Base-by-base conservation (phyloP, 2,329 filamentous ascomycete genomes). In the Colletotrichum aenigma region DNA sequence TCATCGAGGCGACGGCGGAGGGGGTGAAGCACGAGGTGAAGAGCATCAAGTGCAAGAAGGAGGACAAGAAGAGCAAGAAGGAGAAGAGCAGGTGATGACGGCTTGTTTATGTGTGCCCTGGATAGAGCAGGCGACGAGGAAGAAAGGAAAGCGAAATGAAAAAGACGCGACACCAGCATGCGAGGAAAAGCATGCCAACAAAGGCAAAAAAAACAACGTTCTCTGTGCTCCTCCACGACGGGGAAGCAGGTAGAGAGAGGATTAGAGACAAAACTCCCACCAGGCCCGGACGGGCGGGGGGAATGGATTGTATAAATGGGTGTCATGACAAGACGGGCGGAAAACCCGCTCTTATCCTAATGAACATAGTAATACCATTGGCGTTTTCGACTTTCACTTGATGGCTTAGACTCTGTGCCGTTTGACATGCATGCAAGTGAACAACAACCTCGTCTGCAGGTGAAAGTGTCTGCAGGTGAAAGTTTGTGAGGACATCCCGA, bases 1-100 rank as follows among this genome's bases (percentile, higher is more conserved):
- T 98, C 4, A 91, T 98, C 43, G 91, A 94, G 79, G 90, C 85
- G 4, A 81, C 79, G 6, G 72, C 80, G 3, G 78, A 80, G 7
- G 83, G 81, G 8, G 79, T 87, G 68, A 82, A 78, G 66, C 83
- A 87, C 62, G 79, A 79, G 12, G 80, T 86, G 21, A 80, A 85
- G 26, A 87, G 88, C 79, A 86, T 89, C 5, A 77, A 81, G 34
- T 89, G 88, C 77, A 79, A 80, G 30, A 72, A 68, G 43, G 55
- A 72, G 62, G 70, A 66, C 9, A 67, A 77, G 28, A 68, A 72
- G 26, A 68, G 65, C 21, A 66, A 66, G 55, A 67, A 81, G 78
- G 66, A 69, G 26, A 74, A 78, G 66, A 64, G 9, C 67, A 62
- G 56, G 55, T 70, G 26, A 70, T 43, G 60, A 43, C 0, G 21